Percentiles rank a stretch among this genome's conserved stretches.
Evolutionary conservation across 306 rosid genomes (phyloP).

Genomic region (Quercus robur): DNA sequence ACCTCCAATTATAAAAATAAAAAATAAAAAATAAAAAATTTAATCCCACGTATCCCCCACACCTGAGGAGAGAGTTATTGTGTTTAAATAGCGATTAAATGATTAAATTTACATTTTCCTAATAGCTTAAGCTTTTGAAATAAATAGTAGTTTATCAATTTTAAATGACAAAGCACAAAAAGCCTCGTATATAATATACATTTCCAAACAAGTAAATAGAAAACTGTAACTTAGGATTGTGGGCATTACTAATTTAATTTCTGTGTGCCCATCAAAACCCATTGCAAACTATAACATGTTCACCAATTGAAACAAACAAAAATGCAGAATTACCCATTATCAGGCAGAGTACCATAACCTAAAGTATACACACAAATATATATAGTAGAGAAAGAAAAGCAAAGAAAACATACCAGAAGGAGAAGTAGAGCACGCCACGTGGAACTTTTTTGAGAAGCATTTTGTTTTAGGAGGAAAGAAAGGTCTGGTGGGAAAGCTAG

Average conservation of each 20-base stretch:
- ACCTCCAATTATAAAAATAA: no score
- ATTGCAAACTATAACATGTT: background rate
- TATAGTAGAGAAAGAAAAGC: background rate
- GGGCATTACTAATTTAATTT: background rate
- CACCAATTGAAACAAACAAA: background rate
- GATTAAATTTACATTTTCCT: no score
- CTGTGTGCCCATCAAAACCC: background rate
- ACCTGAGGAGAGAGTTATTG: no score
- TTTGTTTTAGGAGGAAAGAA: slow-evolving; percentile 32
- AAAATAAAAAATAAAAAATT: no score
- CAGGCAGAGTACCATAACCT: background rate
- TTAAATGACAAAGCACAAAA: background rate
- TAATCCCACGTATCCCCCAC: no score
- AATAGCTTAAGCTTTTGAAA: no score
- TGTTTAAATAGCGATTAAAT: no score
- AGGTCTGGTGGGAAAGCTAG: slow-evolving; percentile 16
- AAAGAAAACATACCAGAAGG: slow-evolving; percentile 45
- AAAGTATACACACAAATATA: background rate
- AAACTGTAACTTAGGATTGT: background rate
- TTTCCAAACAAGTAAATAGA: no score
- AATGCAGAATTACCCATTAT: slow-evolving; percentile 13
- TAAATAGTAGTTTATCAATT: background rate
- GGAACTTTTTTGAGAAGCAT: slow-evolving; percentile 18
- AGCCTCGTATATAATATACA: background rate
- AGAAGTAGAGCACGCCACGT: slow-evolving; percentile 53